Evolutionary conservation across 768 basidiomycete species (phyloP).

Genomic region (Suillus discolor): DNA sequence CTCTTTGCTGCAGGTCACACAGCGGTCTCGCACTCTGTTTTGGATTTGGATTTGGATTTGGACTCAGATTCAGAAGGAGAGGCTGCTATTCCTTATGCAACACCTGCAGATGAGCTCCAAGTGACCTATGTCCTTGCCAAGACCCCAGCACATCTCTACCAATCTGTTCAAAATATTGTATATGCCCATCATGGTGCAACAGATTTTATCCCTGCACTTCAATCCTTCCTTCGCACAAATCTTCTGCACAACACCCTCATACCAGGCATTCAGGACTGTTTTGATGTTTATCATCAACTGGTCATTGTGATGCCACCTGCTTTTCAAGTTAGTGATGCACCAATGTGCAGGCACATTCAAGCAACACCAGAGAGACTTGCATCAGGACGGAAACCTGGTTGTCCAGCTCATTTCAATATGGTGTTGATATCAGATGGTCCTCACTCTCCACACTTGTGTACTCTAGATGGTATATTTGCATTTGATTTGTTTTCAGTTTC

Average conservation of each 20-base stretch:
- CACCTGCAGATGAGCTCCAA: neutral
- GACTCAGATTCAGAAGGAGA: neutral
- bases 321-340: neutral
- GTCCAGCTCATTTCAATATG: neutral
- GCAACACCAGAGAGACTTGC: neutral
- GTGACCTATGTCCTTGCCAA: conserved; percentile 6
- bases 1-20: too few relatives aligned
- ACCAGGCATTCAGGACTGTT: conserved; percentile 1
- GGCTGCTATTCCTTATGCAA: neutral
- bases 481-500: neutral
- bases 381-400: neutral
- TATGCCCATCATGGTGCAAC: conserved; percentile 4
- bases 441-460: neutral
- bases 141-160: neutral
- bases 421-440: neutral
- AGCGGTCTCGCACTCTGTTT: too few relatives aligned
- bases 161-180: neutral
- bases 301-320: neutral
- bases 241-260: neutral
- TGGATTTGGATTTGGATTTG: neutral
- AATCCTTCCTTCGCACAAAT: neutral
- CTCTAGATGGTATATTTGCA: neutral
- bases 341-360: neutral
- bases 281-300: conserved; percentile 6
- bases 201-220: conserved; percentile 13